Conservation (phyloP, 257 asterid species). For the Vinca minor region DNA sequence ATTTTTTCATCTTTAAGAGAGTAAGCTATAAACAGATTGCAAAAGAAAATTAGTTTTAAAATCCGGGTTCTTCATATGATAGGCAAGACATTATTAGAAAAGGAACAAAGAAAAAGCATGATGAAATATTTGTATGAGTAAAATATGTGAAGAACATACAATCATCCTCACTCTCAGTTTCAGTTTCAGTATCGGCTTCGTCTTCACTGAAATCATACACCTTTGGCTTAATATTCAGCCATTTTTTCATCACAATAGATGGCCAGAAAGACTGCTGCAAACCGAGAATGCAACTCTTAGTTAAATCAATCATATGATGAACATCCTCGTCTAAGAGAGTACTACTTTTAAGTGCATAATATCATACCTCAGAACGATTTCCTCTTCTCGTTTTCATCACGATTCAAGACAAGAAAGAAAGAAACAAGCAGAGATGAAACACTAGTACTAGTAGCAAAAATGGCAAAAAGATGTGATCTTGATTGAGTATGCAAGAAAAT, state of each 20-base stretch:
- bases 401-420: constrained; percentile 10
- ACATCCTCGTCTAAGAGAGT: not conserved
- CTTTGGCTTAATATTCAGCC: constrained; percentile 78
- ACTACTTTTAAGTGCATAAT: not conserved
- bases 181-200: constrained; percentile 64
- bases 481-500: constrained; percentile 2
- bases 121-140: not conserved
- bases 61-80: not conserved
- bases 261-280: constrained; percentile 90
- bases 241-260: constrained; percentile 82
- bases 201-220: constrained; percentile 84
- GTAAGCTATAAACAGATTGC: constrained; percentile 33
- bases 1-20: constrained; percentile 46
- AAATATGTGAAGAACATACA: constrained; percentile 30
- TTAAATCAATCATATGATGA: not conserved
- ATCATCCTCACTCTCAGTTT: constrained; percentile 83
- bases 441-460: constrained; percentile 14
- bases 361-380: constrained; percentile 51
- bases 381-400: constrained; percentile 52
- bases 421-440: constrained; percentile 18
- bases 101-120: not conserved
- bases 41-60: not conserved
- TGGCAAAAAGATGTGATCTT: constrained; percentile 9
- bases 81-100: not conserved
- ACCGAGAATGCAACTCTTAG: constrained; percentile 4